A percentile compares a stretch with the other conserved stretches of the same genome.
These are phyloP conservation scores for Wickerhamiella shivajii DNA, from an alignment of 805 yeast genomes.

Conservation along the genomic window DNA sequence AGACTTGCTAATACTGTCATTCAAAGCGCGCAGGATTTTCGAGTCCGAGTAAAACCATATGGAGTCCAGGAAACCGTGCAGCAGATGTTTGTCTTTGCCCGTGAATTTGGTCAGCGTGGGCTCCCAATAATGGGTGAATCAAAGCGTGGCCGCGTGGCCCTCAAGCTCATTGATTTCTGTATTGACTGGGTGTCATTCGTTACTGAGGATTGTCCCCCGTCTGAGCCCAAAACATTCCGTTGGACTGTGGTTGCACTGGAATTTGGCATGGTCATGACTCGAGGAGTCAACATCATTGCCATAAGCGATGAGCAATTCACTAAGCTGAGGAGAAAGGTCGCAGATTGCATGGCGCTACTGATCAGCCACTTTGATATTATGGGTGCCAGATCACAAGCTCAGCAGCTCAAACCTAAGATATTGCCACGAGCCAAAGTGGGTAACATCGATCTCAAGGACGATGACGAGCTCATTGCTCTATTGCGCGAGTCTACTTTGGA, in stretches of 20 bases:
- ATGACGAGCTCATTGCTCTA: slow-evolving; percentile 38
- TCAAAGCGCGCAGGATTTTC: slow-evolving; percentile 39
- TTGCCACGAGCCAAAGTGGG: slow-evolving; percentile 12
- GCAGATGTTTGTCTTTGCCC: slow-evolving; percentile 56
- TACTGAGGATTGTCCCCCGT: slow-evolving; percentile 88
- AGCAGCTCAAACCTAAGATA: slow-evolving; percentile 24
- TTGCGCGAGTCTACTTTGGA: slow-evolving; percentile 55
- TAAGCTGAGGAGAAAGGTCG: slow-evolving; percentile 62
- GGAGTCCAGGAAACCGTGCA: slow-evolving; percentile 68
- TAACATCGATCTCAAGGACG: slow-evolving; percentile 36
- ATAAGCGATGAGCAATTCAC: slow-evolving; percentile 64
- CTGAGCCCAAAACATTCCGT: slow-evolving; percentile 78
- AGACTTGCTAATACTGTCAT: slow-evolving; percentile 52
- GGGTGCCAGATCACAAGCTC: slow-evolving; percentile 85
- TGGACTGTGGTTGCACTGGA: slow-evolving; percentile 96
- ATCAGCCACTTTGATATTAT: slow-evolving; percentile 95
- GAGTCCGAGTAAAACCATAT: slow-evolving; percentile 41
- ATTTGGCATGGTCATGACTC: slow-evolving; percentile 87
- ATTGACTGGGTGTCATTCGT: slow-evolving; percentile 87
- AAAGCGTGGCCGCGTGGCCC: slow-evolving; percentile 51
- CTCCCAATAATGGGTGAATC: slow-evolving; percentile 48
- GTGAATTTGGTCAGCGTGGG: slow-evolving; percentile 68
- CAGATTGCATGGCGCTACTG: slow-evolving; percentile 83
- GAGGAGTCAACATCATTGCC: slow-evolving; percentile 76
- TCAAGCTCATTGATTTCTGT: slow-evolving; percentile 58